Evolutionary conservation across 1,284 basidiomycete species (phyloP).

Genomic region (Phaffia rhodozyma): DNA sequence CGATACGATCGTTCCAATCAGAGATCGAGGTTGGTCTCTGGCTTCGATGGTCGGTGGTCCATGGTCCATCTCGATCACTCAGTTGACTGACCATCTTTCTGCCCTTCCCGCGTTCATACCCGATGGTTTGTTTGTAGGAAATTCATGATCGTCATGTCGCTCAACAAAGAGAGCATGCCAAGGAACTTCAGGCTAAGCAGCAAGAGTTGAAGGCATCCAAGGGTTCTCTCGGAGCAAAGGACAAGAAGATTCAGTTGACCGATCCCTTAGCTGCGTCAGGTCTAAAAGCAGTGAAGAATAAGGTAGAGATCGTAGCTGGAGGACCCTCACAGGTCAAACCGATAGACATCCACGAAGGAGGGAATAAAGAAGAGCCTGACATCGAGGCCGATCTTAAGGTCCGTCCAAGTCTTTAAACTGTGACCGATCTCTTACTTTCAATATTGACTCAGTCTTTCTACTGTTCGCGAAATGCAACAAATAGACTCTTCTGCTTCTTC

Average conservation of each 20-base stretch:
- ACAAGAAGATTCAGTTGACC: neutral
- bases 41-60: neutral
- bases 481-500: constrained; percentile 5
- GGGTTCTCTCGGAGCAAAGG: neutral
- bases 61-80: neutral
- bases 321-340: too few relatives aligned
- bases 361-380: neutral
- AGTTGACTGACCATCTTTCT: neutral
- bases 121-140: neutral
- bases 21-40: neutral
- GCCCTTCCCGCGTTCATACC: neutral
- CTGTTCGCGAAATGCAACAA: neutral
- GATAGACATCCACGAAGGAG: neutral
- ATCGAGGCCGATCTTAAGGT: constrained; percentile 7
- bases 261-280: neutral
- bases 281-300: neutral
- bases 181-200: neutral
- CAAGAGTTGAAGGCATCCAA: neutral
- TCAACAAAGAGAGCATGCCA: neutral
- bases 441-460: neutral
- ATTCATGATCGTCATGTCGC: constrained; percentile 4
- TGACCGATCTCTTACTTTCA: neutral
- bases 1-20: constrained; percentile 6
- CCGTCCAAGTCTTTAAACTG: neutral
- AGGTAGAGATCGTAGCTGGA: too few relatives aligned